A percentile compares a stretch with the other conserved stretches of the same genome.
Conservation (phyloP, 2,329 filamentous ascomycete genomes). For the Trichophyton simii region DNA sequence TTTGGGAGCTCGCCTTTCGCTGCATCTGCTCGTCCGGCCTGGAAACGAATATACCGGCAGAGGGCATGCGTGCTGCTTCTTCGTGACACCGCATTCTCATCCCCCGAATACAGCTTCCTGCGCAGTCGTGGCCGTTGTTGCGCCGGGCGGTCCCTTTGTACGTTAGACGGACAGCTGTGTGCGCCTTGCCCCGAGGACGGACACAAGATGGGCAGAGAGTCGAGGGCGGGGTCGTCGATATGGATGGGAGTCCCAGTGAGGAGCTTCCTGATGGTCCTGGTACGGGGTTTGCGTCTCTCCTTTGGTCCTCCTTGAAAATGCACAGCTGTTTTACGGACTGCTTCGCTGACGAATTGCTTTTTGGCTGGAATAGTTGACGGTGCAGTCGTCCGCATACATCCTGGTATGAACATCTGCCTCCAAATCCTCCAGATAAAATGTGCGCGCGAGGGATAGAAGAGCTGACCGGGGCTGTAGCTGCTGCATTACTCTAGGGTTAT, state of each 20-base stretch:
- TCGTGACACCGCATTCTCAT: background rate
- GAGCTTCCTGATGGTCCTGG: slow-evolving; percentile 29
- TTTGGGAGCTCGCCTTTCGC: too few relatives aligned
- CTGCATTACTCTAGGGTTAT: slow-evolving; percentile 93
- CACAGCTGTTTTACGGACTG: background rate
- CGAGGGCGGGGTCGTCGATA: slow-evolving; percentile 20
- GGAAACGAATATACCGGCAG: background rate
- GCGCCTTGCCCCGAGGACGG: background rate
- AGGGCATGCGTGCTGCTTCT: background rate
- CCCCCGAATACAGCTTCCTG: background rate
- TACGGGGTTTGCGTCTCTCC: slow-evolving; percentile 17
- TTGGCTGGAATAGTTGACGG: slow-evolving; percentile 25
- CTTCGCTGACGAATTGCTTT: background rate
- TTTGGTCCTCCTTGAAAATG: background rate
- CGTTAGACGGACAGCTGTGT: background rate
- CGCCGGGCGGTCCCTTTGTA: background rate
- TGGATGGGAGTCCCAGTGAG: slow-evolving; percentile 24
- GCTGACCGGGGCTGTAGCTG: slow-evolving; percentile 42
- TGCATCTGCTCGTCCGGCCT: background rate
- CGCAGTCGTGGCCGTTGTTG: background rate
- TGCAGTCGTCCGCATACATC: slow-evolving; percentile 33
- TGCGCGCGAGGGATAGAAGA: background rate
- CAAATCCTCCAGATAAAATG: background rate
- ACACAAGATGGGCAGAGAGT: slow-evolving; percentile 18
- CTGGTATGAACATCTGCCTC: slow-evolving; percentile 24